Conservation (phyloP, 257 asterid genomes). For the Solanum chiquidenum region DNA sequence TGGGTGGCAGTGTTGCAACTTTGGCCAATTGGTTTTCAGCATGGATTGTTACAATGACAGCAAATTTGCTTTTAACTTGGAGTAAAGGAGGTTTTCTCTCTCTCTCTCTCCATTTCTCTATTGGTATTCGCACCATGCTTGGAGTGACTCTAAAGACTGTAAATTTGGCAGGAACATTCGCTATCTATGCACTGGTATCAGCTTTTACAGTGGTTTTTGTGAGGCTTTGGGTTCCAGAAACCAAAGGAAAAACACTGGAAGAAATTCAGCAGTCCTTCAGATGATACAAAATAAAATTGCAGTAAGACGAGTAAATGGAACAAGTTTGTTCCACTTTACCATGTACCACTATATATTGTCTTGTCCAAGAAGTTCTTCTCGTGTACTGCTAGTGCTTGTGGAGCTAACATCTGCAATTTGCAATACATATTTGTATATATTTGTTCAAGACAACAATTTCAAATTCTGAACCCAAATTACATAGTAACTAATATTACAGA, state of each 20-base stretch:
- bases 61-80: slow-evolving; percentile 79
- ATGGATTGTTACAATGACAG: slow-evolving; percentile 62
- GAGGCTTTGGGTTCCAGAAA: slow-evolving; percentile 74
- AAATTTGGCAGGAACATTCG: slow-evolving; percentile 59
- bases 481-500: neutral
- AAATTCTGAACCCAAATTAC: neutral
- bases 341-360: neutral
- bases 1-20: slow-evolving; percentile 92
- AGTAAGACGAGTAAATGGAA: neutral
- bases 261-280: slow-evolving; percentile 62
- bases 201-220: slow-evolving; percentile 51
- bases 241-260: slow-evolving; percentile 84
- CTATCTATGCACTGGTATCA: slow-evolving; percentile 41
- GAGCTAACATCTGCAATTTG: neutral
- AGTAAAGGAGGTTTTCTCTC: slow-evolving; percentile 66
- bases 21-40: slow-evolving; percentile 79
- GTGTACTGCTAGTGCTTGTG: neutral
- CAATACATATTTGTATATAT: neutral
- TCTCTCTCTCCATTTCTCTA: neutral
- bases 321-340: neutral
- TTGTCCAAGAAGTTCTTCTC: neutral
- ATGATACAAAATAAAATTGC: slow-evolving; percentile 13
- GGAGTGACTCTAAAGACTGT: neutral
- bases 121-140: neutral
- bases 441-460: neutral